A percentile compares a stretch with the other conserved stretches of the same genome.
These are phyloP conservation scores for Decorospora gaudefroyi DNA, from an alignment of 2,329 filamentous ascomycete species.

Conservation along the genomic window DNA sequence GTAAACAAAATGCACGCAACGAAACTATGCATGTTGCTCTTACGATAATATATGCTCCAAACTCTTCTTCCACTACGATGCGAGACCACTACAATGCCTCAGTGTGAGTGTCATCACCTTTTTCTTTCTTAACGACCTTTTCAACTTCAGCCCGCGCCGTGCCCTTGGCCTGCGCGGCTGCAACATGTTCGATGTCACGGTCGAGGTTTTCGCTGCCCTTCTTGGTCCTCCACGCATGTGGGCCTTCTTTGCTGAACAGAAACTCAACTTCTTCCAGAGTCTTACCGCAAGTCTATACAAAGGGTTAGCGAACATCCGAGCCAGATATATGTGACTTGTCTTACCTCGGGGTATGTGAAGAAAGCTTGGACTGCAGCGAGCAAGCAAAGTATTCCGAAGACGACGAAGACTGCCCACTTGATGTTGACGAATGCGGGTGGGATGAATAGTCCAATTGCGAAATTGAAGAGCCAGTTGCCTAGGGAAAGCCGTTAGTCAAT, in stretches of 20 bases:
- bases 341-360: slow-evolving; percentile 63
- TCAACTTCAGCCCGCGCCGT: slow-evolving; percentile 31
- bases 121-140: slow-evolving; percentile 26
- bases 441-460: slow-evolving; percentile 60
- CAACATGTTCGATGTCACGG: slow-evolving; percentile 31
- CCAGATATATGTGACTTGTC: neutral
- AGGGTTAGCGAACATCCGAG: neutral
- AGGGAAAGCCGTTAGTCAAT: slow-evolving; percentile 42
- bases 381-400: slow-evolving; percentile 74
- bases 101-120: slow-evolving; percentile 6
- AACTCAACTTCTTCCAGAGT: slow-evolving; percentile 77
- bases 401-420: slow-evolving; percentile 67
- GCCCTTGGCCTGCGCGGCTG: slow-evolving; percentile 30
- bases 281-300: slow-evolving; percentile 64
- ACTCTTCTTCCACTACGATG: too few relatives aligned
- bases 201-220: slow-evolving; percentile 35
- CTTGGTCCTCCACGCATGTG: slow-evolving; percentile 61
- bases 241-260: slow-evolving; percentile 62
- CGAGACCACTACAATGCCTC: slow-evolving; percentile 18
- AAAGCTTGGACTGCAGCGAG: slow-evolving; percentile 70
- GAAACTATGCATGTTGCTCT: too few relatives aligned
- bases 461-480: slow-evolving; percentile 64
- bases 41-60: too few relatives aligned
- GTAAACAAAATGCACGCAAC: too few relatives aligned
- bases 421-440: slow-evolving; percentile 64